phyloP scores from a whole-genome alignment of 2,329 filamentous ascomycete species.

The Penicillium sp. region DNA sequence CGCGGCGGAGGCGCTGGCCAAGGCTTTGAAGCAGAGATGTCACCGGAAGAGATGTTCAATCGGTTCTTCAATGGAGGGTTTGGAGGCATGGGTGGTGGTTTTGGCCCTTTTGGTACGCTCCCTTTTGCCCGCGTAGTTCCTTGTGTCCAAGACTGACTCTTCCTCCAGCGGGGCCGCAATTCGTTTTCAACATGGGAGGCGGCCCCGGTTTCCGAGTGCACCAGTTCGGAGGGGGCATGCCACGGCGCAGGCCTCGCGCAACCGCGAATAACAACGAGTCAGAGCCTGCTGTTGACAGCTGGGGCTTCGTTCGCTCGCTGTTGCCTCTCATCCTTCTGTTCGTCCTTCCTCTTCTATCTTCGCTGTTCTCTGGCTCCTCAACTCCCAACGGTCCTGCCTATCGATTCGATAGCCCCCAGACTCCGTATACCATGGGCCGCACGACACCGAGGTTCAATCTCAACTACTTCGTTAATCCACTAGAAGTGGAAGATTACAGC shows the following conservation, averaged over 20 bases:
- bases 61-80: conserved; percentile 85
- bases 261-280: conserved; percentile 53
- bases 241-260: conserved; percentile 73
- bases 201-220: conserved; percentile 91
- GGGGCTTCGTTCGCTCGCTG: conserved; percentile 67
- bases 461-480: conserved; percentile 82
- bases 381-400: conserved; percentile 66
- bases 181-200: conserved; percentile 93
- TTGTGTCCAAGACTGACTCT: conserved; percentile 3
- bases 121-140: neutral
- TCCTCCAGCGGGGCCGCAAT: conserved; percentile 69
- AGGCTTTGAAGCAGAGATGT: conserved; percentile 89
- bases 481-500: conserved; percentile 71
- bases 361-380: conserved; percentile 65
- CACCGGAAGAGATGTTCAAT: conserved; percentile 94
- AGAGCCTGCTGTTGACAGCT: conserved; percentile 54
- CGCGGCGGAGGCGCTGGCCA: conserved; percentile 52
- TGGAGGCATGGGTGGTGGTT: conserved; percentile 52
- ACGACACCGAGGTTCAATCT: conserved; percentile 70
- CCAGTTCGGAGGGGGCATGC: conserved; percentile 83
- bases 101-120: conserved; percentile 55
- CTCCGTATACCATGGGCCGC: conserved; percentile 74
- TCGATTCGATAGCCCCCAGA: conserved; percentile 70
- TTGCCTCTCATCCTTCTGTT: conserved; percentile 90
- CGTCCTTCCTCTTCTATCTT: conserved; percentile 78